These are phyloP conservation scores for Lachnum nothofagi DNA, from an alignment of 2,329 filamentous ascomycete species.

Conservation along the genomic window DNA sequence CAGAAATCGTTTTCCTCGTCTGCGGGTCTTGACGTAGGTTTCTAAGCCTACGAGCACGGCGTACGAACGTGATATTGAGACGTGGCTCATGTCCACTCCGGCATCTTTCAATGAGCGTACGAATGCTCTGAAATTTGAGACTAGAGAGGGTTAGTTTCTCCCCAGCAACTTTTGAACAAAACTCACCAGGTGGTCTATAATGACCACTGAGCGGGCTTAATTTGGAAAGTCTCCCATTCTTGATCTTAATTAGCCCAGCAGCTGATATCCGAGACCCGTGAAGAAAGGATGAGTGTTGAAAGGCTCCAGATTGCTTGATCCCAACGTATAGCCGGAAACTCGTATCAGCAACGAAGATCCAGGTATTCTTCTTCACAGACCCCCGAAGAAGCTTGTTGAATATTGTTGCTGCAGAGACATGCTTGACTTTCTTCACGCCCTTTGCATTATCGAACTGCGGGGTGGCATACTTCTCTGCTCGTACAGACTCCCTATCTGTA, in stretches of 20 bases:
- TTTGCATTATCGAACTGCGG: conserved; percentile 57
- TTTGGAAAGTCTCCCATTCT: conserved; percentile 69
- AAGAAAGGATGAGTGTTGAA: conserved; percentile 87
- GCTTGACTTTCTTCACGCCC: conserved; percentile 56
- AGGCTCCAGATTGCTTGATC: conserved; percentile 82
- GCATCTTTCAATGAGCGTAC: conserved; percentile 65
- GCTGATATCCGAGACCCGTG: conserved; percentile 76
- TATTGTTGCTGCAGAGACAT: conserved; percentile 66
- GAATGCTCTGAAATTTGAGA: conserved; percentile 75
- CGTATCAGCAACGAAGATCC: conserved; percentile 90
- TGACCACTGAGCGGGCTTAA: conserved; percentile 72
- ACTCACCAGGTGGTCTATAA: conserved; percentile 69
- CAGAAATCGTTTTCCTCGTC: conserved; percentile 52
- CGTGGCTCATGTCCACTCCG: conserved; percentile 72
- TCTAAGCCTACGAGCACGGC: conserved; percentile 78
- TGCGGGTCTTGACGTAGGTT: conserved; percentile 65
- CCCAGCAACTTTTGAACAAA: neutral
- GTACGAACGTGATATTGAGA: conserved; percentile 77
- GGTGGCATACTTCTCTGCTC: conserved; percentile 60
- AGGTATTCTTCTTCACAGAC: conserved; percentile 78
- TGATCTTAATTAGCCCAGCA: conserved; percentile 80
- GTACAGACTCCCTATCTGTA: conserved; percentile 45
- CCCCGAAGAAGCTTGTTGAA: conserved; percentile 75
- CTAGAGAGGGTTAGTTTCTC: conserved; percentile 15
- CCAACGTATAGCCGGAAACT: conserved; percentile 81